A percentile compares a stretch with the other conserved stretches of the same genome.
phyloP scores from a whole-genome alignment of 177 flowering plant species.

The Vitis hybrid region DNA sequence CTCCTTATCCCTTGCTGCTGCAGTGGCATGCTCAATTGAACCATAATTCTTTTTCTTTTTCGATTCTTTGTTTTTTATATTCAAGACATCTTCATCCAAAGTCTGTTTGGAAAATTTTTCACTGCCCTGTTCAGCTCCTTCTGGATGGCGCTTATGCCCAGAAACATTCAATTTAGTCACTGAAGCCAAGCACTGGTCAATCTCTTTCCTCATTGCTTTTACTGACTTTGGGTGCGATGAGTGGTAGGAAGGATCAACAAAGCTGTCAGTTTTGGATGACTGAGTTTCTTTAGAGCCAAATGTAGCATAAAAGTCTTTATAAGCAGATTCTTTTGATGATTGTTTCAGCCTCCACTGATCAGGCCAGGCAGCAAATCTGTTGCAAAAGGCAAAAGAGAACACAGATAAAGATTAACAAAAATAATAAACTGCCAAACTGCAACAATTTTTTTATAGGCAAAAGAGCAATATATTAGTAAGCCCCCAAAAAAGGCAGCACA shows the following conservation, averaged over 20 bases:
- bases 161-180: slow-evolving; percentile 1
- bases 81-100: slow-evolving; percentile 14
- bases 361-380: slow-evolving; percentile 61
- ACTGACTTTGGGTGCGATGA: slow-evolving; percentile 31
- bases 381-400: neutral
- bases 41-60: slow-evolving; percentile 14
- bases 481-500: neutral
- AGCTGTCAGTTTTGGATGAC: slow-evolving; percentile 25
- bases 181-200: slow-evolving; percentile 36
- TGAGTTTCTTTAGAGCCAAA: slow-evolving; percentile 55
- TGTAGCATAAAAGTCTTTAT: slow-evolving; percentile 48
- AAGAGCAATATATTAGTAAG: neutral
- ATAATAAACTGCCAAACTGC: neutral
- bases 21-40: slow-evolving; percentile 3
- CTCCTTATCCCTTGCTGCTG: neutral
- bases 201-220: slow-evolving; percentile 63
- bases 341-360: slow-evolving; percentile 84
- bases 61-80: slow-evolving; percentile 20
- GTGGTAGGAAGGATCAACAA: slow-evolving; percentile 23
- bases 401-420: neutral
- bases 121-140: slow-evolving; percentile 16
- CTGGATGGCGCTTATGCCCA: slow-evolving; percentile 25
- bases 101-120: slow-evolving; percentile 17
- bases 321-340: slow-evolving; percentile 58
- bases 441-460: neutral